Evolutionary conservation across 129 eudicot genomes (phyloP).

Genomic region (Artemisia annua): DNA sequence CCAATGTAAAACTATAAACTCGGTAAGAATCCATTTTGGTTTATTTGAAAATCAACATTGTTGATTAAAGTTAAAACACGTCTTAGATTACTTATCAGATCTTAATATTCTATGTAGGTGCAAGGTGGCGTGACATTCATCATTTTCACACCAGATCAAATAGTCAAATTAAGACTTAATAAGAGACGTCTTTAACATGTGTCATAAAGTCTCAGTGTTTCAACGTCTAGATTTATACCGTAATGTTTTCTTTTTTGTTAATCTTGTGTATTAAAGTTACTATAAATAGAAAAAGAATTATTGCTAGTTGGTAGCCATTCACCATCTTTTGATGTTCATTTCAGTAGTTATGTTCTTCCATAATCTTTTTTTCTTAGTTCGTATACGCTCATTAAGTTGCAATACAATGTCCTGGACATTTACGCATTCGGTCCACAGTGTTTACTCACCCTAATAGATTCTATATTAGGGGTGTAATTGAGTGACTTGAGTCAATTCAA

Average conservation of each 20-base stretch:
- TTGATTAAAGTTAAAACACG: neutral
- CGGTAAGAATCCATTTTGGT: neutral
- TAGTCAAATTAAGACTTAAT: constrained; percentile 15
- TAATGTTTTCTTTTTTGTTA: no score
- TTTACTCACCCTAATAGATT: no score
- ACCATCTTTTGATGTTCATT: no score
- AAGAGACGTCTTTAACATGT: constrained; percentile 18
- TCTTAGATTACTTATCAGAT: neutral
- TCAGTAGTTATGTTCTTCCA: no score
- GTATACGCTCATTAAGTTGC: no score
- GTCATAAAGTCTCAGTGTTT: constrained; percentile 13
- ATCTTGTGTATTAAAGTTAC: no score
- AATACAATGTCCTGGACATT: no score
- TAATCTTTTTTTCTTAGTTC: neutral
- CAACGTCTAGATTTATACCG: neutral
- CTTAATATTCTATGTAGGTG: constrained; percentile 8
- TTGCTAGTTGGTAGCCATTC: no score
- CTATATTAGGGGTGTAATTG: no score
- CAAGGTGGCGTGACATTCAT: constrained; percentile 15
- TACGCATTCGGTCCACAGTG: no score
- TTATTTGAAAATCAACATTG: constrained; percentile 2
- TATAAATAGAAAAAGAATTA: no score
- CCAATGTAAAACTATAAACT: constrained; percentile 1
- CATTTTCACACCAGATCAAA: constrained; percentile 5
- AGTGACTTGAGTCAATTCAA: no score